Conservation (phyloP, 202 grass and related monocot genomes). For the Tripidium arundinaceum region DNA sequence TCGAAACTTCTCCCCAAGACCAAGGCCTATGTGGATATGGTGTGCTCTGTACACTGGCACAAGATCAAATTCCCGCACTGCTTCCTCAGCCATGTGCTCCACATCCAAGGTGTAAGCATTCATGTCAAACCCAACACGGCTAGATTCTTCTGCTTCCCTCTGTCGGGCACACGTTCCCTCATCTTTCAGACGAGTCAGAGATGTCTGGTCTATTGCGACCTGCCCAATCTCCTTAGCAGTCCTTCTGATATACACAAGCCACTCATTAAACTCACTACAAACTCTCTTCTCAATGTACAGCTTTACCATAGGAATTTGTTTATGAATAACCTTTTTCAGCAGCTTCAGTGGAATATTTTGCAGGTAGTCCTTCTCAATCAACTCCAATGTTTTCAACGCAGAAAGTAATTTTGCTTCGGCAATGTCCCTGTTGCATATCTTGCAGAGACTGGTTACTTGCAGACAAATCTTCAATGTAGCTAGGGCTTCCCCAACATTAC, state of each 20-base stretch:
- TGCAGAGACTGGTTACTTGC: slow-evolving; percentile 52
- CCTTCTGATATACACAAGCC: slow-evolving; percentile 70
- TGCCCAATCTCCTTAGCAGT: slow-evolving; percentile 60
- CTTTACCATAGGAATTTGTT: slow-evolving; percentile 69
- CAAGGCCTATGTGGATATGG: slow-evolving; percentile 53
- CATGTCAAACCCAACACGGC: slow-evolving; percentile 36
- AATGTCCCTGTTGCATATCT: slow-evolving; percentile 56
- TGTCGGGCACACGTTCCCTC: slow-evolving; percentile 39
- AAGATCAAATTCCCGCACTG: slow-evolving; percentile 58
- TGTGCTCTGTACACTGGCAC: slow-evolving; percentile 61
- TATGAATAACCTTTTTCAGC: slow-evolving; percentile 53
- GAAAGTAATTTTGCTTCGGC: slow-evolving; percentile 42
- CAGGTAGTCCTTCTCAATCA: slow-evolving; percentile 64
- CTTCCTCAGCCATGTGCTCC: slow-evolving; percentile 49
- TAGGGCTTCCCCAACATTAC: slow-evolving; percentile 52
- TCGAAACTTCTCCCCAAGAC: slow-evolving; percentile 63
- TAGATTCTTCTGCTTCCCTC: slow-evolving; percentile 59
- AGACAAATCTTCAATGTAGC: slow-evolving; percentile 55
- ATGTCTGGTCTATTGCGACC: slow-evolving; percentile 50
- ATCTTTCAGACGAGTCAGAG: slow-evolving; percentile 44
- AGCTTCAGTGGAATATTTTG: slow-evolving; percentile 62
- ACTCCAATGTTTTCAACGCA: slow-evolving; percentile 64
- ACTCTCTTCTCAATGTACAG: slow-evolving; percentile 74
- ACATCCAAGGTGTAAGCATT: slow-evolving; percentile 54
- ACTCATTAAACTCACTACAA: slow-evolving; percentile 75